These are phyloP conservation scores for Rosa rugosa DNA, from an alignment of 306 rosid genomes.

Conservation along the genomic window DNA sequence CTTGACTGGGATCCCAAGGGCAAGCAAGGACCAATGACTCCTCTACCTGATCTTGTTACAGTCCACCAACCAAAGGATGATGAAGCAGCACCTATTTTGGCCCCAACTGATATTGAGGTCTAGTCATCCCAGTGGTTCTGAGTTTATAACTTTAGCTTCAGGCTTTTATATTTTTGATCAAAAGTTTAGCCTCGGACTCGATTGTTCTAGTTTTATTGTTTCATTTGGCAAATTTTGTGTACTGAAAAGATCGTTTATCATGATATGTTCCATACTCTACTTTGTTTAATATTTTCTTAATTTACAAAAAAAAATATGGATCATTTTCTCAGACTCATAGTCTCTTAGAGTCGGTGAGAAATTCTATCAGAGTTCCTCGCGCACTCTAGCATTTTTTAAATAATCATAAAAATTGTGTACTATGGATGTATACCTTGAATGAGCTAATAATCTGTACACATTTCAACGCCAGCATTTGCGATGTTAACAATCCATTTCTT, in stretches of 20 bases:
- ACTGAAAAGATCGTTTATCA: background rate
- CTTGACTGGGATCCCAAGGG: conserved; percentile 98
- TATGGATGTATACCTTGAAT: no score
- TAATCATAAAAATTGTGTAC: no score
- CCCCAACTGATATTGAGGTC: conserved; percentile 57
- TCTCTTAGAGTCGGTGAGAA: no score
- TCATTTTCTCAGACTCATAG: no score
- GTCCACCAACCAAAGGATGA: conserved; percentile 85
- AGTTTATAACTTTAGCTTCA: background rate
- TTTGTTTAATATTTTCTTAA: background rate
- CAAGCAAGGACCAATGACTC: conserved; percentile 87
- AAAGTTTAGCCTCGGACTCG: background rate
- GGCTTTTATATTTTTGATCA: conserved; percentile 1
- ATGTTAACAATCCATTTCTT: no score
- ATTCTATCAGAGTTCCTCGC: no score
- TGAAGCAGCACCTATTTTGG: conserved; percentile 32
- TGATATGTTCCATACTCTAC: background rate
- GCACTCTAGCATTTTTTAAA: no score
- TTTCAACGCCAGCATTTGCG: no score
- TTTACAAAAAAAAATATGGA: no score
- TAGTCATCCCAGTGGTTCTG: conserved; percentile 23
- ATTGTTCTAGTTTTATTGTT: background rate
- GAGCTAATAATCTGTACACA: no score
- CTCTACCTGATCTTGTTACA: conserved; percentile 78
- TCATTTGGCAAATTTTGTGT: conserved; percentile 3